Conservation (phyloP, 441 rosid genomes). For the Erodium chrysanthum region DNA sequence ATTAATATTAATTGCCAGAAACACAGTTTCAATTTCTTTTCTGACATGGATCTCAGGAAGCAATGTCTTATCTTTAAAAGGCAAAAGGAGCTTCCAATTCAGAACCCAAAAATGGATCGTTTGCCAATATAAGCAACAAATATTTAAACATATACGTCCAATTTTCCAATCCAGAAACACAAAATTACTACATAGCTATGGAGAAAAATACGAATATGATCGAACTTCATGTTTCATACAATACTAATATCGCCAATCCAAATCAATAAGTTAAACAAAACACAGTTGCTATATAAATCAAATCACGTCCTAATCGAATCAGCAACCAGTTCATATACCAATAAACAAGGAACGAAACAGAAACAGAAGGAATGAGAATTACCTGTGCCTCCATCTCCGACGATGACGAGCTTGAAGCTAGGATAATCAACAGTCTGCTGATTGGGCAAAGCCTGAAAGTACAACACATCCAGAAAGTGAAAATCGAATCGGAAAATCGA, state of each 20-base stretch:
- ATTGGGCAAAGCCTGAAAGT: conserved; percentile 65
- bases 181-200: no score
- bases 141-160: no score
- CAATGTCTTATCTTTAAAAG: no score
- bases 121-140: neutral
- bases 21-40: no score
- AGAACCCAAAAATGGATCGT: neutral
- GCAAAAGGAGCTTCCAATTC: neutral
- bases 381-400: conserved; percentile 78
- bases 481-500: neutral
- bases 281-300: no score
- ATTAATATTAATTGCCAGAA: no score
- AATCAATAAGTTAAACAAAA: no score
- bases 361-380: neutral
- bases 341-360: neutral
- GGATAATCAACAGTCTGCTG: conserved; percentile 80
- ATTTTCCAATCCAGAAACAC: no score
- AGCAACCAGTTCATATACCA: neutral
- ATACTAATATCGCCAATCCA: no score
- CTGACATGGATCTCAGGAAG: no score
- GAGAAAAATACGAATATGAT: no score
- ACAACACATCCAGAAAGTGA: neutral
- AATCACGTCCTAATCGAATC: neutral
- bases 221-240: no score
- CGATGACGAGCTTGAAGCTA: conserved; percentile 69